A percentile compares a stretch with the other conserved stretches of the same genome.
Evolutionary conservation across 2,329 filamentous ascomycete species (phyloP).

Genomic region (Phyllachora maydis): DNA sequence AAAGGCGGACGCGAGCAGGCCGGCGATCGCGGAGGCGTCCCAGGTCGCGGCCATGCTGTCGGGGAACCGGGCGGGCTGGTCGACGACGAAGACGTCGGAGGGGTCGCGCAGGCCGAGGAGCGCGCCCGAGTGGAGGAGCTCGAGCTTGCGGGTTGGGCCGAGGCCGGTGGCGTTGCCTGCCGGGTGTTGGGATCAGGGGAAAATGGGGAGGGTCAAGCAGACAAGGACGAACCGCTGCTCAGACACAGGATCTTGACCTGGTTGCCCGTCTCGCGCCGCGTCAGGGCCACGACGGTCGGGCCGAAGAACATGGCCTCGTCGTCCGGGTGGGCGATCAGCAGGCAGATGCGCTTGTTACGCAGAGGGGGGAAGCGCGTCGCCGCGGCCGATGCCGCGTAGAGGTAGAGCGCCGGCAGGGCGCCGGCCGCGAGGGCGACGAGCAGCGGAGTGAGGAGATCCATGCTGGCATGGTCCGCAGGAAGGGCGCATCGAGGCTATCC

Average conservation of each 20-base stretch:
- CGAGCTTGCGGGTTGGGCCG: slow-evolving; percentile 62
- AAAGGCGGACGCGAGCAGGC: slow-evolving; percentile 53
- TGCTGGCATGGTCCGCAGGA: too few relatives aligned
- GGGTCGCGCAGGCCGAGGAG: slow-evolving; percentile 52
- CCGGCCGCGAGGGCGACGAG: slow-evolving; percentile 18
- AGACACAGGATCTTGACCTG: slow-evolving; percentile 89
- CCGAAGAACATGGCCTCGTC: slow-evolving; percentile 99
- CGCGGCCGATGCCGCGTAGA: slow-evolving; percentile 24
- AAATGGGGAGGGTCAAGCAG: not conserved
- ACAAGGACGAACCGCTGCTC: slow-evolving; percentile 42
- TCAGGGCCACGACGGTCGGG: slow-evolving; percentile 70
- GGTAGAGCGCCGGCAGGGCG: slow-evolving; percentile 26
- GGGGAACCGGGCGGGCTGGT: slow-evolving; percentile 54
- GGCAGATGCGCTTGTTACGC: slow-evolving; percentile 66
- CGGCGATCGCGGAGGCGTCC: slow-evolving; percentile 49
- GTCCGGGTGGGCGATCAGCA: slow-evolving; percentile 92
- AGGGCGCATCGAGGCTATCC: too few relatives aligned
- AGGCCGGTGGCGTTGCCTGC: slow-evolving; percentile 70
- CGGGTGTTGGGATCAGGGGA: not conserved
- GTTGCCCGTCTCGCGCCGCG: slow-evolving; percentile 60
- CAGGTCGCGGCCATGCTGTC: slow-evolving; percentile 75
- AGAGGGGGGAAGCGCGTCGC: slow-evolving; percentile 41
- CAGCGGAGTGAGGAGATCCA: slow-evolving; percentile 9
- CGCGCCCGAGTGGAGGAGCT: slow-evolving; percentile 64
- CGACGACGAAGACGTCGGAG: slow-evolving; percentile 71